phyloP scores from a whole-genome alignment of 2,329 filamentous ascomycete species.

The Sarocladium oryzae region DNA sequence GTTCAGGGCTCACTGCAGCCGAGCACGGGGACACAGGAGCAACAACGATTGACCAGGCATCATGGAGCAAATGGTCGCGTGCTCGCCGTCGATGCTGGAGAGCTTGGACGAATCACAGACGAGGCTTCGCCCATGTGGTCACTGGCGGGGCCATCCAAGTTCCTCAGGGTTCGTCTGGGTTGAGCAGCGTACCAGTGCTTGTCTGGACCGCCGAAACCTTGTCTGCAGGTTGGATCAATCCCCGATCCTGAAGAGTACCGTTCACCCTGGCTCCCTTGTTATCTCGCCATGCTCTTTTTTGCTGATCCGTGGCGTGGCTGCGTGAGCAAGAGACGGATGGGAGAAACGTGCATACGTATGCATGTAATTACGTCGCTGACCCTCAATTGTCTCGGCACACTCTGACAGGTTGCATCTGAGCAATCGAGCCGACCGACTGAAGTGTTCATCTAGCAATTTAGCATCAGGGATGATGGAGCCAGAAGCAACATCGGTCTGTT shows the following conservation, averaged over 20 bases:
- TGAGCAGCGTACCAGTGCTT: not conserved
- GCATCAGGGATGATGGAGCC: no score
- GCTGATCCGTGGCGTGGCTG: not conserved
- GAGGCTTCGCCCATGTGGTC: constrained; percentile 27
- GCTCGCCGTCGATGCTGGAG: constrained; percentile 21
- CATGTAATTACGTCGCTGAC: no score
- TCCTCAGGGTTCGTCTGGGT: not conserved
- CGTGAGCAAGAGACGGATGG: not conserved
- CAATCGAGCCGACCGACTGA: no score
- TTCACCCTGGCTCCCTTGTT: not conserved
- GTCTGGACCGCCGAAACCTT: not conserved
- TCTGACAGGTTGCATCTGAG: no score
- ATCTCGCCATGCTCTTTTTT: not conserved
- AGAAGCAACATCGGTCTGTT: no score
- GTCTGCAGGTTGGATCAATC: not conserved
- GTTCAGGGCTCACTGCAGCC: not conserved
- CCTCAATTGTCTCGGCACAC: no score
- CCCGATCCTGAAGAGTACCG: not conserved
- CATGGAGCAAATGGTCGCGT: constrained; percentile 38
- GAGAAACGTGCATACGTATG: no score
- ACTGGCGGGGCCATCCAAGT: not conserved
- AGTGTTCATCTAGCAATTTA: no score
- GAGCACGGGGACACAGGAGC: constrained; percentile 7
- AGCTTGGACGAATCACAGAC: constrained; percentile 26
- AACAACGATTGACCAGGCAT: constrained; percentile 32